These are phyloP conservation scores for Fusarium fujikuroi DNA, from an alignment of 2,329 filamentous ascomycete species.

Conservation along the genomic window DNA sequence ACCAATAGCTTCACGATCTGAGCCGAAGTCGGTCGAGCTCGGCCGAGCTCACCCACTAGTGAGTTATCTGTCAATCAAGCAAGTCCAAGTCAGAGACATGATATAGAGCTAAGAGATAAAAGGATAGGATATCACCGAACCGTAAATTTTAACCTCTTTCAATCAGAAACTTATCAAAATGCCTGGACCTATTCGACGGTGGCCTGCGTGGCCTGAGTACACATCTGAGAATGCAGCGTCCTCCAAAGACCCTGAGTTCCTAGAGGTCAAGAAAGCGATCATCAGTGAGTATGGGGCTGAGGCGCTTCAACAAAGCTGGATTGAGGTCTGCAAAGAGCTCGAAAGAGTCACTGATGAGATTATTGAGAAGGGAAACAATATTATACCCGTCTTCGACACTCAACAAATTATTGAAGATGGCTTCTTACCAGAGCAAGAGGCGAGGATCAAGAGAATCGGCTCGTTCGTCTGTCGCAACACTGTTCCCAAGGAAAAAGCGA, in stretches of 20 bases:
- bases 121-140: background rate
- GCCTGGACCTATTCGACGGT: background rate
- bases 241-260: conserved; percentile 1
- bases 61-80: background rate
- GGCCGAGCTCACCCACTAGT: background rate
- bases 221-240: background rate
- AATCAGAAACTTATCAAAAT: background rate
- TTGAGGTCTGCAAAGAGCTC: background rate
- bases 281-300: background rate
- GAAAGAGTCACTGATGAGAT: background rate
- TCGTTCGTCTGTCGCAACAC: background rate
- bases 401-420: background rate
- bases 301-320: background rate
- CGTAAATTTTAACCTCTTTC: background rate
- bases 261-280: background rate
- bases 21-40: background rate
- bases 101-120: background rate
- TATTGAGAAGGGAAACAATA: background rate
- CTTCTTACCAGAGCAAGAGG: background rate
- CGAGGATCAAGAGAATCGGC: background rate
- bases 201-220: background rate
- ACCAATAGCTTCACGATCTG: background rate
- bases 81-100: background rate
- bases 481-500: background rate
- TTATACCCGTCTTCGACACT: background rate